phyloP scores from a whole-genome alignment of 2,329 filamentous ascomycete species.

The Sclerotinia spermophila region DNA sequence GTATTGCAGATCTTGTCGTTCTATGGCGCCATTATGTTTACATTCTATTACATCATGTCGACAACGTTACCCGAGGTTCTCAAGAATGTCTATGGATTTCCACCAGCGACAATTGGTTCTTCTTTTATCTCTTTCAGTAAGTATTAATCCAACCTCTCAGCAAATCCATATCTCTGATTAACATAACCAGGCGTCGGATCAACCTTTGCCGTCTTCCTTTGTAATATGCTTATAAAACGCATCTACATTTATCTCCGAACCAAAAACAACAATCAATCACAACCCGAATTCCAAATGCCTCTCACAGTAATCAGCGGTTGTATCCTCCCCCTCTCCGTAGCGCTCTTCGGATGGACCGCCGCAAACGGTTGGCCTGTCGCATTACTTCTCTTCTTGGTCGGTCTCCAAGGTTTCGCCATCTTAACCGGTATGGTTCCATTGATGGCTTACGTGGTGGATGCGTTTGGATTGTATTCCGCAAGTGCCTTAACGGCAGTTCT shows the following conservation, averaged over 20 bases:
- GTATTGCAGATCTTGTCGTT: constrained; percentile 48
- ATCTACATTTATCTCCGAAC: constrained; percentile 26
- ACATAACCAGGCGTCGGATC: constrained; percentile 29
- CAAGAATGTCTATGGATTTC: constrained; percentile 40
- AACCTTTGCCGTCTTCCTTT: constrained; percentile 43
- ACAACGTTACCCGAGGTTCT: constrained; percentile 45
- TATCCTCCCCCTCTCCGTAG: constrained; percentile 51
- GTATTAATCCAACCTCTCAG: neutral
- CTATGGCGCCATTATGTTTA: constrained; percentile 43
- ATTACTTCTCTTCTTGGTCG: constrained; percentile 46
- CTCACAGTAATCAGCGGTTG: constrained; percentile 52
- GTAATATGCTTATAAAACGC: constrained; percentile 35
- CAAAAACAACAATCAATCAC: constrained; percentile 21
- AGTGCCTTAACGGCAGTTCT: constrained; percentile 41
- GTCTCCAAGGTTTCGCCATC: constrained; percentile 48
- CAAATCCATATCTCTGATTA: neutral
- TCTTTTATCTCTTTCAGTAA: constrained; percentile 53
- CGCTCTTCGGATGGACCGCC: constrained; percentile 54
- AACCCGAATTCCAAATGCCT: constrained; percentile 61
- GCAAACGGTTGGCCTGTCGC: constrained; percentile 49
- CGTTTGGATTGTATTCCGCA: constrained; percentile 40
- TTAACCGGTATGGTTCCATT: constrained; percentile 44
- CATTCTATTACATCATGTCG: constrained; percentile 46
- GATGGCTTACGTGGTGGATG: constrained; percentile 54
- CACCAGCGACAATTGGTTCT: constrained; percentile 49